Evolutionary conservation across 768 basidiomycete species (phyloP).

Genomic region (Mycena filopes): DNA sequence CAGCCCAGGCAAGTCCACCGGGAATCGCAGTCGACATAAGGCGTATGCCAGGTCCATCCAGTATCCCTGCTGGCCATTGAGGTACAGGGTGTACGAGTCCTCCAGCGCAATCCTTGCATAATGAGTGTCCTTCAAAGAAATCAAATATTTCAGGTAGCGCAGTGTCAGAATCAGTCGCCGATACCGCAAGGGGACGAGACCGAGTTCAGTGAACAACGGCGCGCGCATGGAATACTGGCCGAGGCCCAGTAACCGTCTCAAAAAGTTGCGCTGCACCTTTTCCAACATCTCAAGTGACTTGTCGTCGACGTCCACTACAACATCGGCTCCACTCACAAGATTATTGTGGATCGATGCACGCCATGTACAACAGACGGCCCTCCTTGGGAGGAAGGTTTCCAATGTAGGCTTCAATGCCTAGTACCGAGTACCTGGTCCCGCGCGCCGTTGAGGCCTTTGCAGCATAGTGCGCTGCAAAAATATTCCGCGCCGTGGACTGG

Average conservation of each 20-base stretch:
- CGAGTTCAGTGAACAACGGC: slow-evolving; percentile 35
- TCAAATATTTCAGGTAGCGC: slow-evolving; percentile 17
- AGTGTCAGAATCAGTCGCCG: slow-evolving; percentile 31
- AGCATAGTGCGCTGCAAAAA: neutral
- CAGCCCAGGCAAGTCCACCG: too few species aligned
- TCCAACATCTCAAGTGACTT: slow-evolving; percentile 50
- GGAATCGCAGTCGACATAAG: too few species aligned
- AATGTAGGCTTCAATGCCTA: too few species aligned
- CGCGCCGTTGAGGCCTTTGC: too few species aligned
- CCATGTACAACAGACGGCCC: too few species aligned
- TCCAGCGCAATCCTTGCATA: neutral
- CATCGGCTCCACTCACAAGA: too few species aligned
- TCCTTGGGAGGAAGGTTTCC: too few species aligned
- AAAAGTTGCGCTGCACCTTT: slow-evolving; percentile 57
- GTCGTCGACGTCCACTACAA: too few species aligned
- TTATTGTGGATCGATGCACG: too few species aligned
- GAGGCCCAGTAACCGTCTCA: slow-evolving; percentile 32
- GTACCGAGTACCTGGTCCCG: too few species aligned
- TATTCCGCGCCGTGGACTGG: neutral
- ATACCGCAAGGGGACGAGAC: slow-evolving; percentile 30
- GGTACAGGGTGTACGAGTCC: neutral
- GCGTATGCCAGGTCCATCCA: slow-evolving; percentile 4
- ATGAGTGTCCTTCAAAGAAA: neutral
- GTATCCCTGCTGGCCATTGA: neutral
- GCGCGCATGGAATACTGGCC: slow-evolving; percentile 15